A percentile compares a stretch with the other conserved stretches of the same genome.
Evolutionary conservation across 441 rosid genomes (phyloP).

Genomic region (Breynia disticha): DNA sequence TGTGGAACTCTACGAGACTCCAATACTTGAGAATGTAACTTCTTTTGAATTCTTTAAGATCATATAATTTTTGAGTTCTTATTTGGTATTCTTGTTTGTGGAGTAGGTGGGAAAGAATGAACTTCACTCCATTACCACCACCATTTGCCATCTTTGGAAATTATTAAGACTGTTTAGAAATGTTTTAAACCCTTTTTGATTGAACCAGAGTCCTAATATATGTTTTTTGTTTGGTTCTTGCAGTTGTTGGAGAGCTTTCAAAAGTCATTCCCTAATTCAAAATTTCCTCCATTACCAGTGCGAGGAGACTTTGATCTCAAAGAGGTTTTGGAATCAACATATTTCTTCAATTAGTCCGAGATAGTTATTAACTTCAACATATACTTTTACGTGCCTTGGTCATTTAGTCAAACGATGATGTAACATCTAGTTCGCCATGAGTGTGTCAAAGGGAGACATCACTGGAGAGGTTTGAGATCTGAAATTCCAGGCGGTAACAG

Average conservation of each 20-base stretch:
- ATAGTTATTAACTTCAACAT: slow-evolving; percentile 2
- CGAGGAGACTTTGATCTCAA: slow-evolving; percentile 88
- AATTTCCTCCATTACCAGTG: slow-evolving; percentile 83
- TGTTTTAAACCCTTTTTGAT: not conserved
- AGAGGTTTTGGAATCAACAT: slow-evolving; percentile 69
- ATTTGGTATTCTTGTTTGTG: not conserved
- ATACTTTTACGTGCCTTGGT: not conserved
- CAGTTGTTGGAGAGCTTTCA: slow-evolving; percentile 83
- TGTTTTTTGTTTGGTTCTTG: slow-evolving; percentile 27
- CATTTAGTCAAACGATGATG: no score
- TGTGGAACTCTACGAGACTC: slow-evolving; percentile 78
- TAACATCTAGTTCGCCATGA: no score
- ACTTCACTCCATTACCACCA: no score
- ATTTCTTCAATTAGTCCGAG: slow-evolving; percentile 77
- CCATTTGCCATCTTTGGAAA: no score
- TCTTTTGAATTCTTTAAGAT: not conserved
- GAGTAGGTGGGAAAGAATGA: not conserved
- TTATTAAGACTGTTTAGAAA: not conserved
- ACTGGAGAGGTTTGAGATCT: no score
- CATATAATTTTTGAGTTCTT: not conserved
- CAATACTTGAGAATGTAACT: slow-evolving; percentile 75
- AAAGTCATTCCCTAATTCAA: slow-evolving; percentile 57
- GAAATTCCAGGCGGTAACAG: no score
- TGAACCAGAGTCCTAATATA: not conserved
- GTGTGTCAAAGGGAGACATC: no score